Conservation (phyloP, 768 basidiomycete species). For the Kwoniella dendrophila region DNA sequence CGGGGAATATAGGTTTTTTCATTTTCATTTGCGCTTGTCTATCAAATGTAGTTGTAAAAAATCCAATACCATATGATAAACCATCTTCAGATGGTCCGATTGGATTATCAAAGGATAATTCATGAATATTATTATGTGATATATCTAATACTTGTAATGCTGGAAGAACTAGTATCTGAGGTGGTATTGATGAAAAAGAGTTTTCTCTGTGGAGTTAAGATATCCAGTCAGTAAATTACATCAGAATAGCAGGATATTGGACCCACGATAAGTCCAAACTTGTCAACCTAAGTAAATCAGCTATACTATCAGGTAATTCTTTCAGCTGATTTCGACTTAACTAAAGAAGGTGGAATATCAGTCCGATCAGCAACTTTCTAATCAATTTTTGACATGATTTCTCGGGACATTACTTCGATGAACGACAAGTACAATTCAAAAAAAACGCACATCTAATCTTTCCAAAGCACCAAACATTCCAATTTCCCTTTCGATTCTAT, state of each 20-base stretch:
- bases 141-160: constrained; percentile 46
- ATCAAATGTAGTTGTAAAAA: constrained; percentile 44
- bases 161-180: constrained; percentile 45
- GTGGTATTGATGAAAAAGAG: constrained; percentile 37
- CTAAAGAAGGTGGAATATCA: too few species aligned
- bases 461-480: constrained; percentile 50
- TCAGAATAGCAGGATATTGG: background rate
- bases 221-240: background rate
- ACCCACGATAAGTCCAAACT: constrained; percentile 49
- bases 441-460: constrained; percentile 44
- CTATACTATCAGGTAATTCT: constrained; percentile 40
- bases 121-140: constrained; percentile 43
- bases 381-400: too few species aligned
- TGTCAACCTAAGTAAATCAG: constrained; percentile 48
- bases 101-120: constrained; percentile 38
- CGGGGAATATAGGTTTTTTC: constrained; percentile 28
- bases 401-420: too few species aligned
- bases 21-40: constrained; percentile 22
- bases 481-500: constrained; percentile 45
- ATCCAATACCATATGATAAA: constrained; percentile 45
- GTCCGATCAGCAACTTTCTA: too few species aligned
- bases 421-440: background rate
- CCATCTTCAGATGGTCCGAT: constrained; percentile 46
- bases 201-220: constrained; percentile 32
- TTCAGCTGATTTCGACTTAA: constrained; percentile 40